phyloP scores from a whole-genome alignment of 2,329 filamentous ascomycete species.

The Coniochaeta pulveracea region DNA sequence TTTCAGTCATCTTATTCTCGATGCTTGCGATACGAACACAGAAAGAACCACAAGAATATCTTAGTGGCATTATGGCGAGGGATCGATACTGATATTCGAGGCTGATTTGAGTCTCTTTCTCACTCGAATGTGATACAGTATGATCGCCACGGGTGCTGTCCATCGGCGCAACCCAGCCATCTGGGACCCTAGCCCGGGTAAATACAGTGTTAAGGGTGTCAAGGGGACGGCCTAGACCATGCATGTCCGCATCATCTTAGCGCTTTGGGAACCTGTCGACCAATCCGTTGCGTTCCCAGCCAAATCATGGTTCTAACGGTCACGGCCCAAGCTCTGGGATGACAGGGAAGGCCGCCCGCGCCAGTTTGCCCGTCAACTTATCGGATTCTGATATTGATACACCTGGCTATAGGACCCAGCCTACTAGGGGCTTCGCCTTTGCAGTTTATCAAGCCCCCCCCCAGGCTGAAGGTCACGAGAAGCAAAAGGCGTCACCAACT shows the following conservation, averaged over 20 bases:
- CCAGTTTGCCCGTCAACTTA: neutral
- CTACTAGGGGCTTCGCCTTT: no score
- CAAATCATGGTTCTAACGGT: constrained; percentile 1
- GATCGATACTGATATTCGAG: constrained; percentile 7
- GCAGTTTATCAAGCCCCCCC: neutral
- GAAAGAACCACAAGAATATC: neutral
- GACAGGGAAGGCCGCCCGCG: neutral
- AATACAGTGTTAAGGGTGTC: constrained; percentile 1
- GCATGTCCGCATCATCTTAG: no score
- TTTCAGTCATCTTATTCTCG: neutral
- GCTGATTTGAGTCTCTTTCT: constrained; percentile 8
- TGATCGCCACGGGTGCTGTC: no score
- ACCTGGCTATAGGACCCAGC: no score
- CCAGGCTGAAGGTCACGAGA: neutral
- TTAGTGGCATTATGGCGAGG: constrained; percentile 1
- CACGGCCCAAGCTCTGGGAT: no score
- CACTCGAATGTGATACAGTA: no score
- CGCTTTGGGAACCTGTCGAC: neutral
- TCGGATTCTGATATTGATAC: neutral
- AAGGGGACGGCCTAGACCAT: constrained; percentile 2
- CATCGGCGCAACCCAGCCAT: constrained; percentile 5
- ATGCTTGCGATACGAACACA: constrained; percentile 1
- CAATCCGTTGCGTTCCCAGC: constrained; percentile 2
- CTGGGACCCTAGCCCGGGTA: constrained; percentile 4
- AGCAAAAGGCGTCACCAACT: no score